Percentiles rank a stretch among this genome's conserved stretches.
phyloP scores from a whole-genome alignment of 768 basidiomycete genomes.

The Suillus decipiens region DNA sequence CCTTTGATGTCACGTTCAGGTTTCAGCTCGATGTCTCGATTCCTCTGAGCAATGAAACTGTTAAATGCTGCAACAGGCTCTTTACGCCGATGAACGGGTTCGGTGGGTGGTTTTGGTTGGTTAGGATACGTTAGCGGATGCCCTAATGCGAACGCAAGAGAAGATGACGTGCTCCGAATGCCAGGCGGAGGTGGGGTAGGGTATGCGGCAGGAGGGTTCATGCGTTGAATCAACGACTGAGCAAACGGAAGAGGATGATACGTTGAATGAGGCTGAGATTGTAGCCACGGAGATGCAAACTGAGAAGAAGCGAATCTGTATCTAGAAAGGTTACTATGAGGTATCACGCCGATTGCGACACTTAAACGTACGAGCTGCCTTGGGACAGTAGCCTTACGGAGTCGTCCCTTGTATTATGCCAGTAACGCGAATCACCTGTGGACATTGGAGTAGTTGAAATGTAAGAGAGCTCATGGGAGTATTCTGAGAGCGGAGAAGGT shows the following conservation, averaged over 20 bases:
- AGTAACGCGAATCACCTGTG: slow-evolving; percentile 54
- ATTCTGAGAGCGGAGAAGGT: slow-evolving; percentile 66
- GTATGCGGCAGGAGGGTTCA: slow-evolving; percentile 61
- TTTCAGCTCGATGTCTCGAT: slow-evolving; percentile 41
- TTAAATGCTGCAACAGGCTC: slow-evolving; percentile 70
- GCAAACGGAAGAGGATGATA: slow-evolving; percentile 62
- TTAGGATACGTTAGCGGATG: slow-evolving; percentile 35
- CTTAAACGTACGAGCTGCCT: slow-evolving; percentile 46
- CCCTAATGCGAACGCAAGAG: slow-evolving; percentile 74
- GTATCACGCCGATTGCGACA: neutral
- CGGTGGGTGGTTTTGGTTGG: slow-evolving; percentile 1
- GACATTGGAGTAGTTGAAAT: slow-evolving; percentile 50
- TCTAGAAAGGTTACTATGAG: slow-evolving; percentile 11
- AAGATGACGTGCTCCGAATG: slow-evolving; percentile 68
- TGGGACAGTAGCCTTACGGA: slow-evolving; percentile 62
- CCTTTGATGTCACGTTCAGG: slow-evolving; percentile 21
- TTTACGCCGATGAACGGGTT: slow-evolving; percentile 46
- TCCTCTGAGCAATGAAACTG: slow-evolving; percentile 60
- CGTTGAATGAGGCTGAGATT: slow-evolving; percentile 43
- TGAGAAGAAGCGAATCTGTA: slow-evolving; percentile 27
- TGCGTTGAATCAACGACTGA: slow-evolving; percentile 64
- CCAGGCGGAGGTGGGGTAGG: slow-evolving; percentile 71
- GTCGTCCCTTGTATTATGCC: slow-evolving; percentile 64
- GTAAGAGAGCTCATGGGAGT: slow-evolving; percentile 61
- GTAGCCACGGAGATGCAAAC: slow-evolving; percentile 38